phyloP scores from a whole-genome alignment of 164 flowering plant genomes.

The grape (Vitis vinifera) region ASM3070453v1 NC_081805.1:1800501-1801000 shows the following conservation, averaged over 20 bases:
- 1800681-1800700: slow-evolving; percentile 58
- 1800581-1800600: no score
- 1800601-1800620: no score
- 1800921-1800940: no score
- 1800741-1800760: slow-evolving; percentile 67
- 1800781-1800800: slow-evolving; percentile 83
- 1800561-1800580: no score
- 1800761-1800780: slow-evolving; percentile 77
- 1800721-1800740: slow-evolving; percentile 84
- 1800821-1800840: slow-evolving; percentile 87
- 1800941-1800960: no score
- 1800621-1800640: no score
- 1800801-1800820: slow-evolving; percentile 93
- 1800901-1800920: neutral
- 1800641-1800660: neutral
- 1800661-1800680: neutral
- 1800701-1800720: slow-evolving; percentile 80
- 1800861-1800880: slow-evolving; percentile 45
- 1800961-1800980: no score
- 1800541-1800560: neutral
- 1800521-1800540: neutral
- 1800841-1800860: slow-evolving; percentile 76
- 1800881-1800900: slow-evolving; percentile 16
- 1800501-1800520: neutral
- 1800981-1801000: no score